Base-by-base conservation (phyloP, 768 basidiomycete genomes). In the Termitomyces sp. region DNA sequence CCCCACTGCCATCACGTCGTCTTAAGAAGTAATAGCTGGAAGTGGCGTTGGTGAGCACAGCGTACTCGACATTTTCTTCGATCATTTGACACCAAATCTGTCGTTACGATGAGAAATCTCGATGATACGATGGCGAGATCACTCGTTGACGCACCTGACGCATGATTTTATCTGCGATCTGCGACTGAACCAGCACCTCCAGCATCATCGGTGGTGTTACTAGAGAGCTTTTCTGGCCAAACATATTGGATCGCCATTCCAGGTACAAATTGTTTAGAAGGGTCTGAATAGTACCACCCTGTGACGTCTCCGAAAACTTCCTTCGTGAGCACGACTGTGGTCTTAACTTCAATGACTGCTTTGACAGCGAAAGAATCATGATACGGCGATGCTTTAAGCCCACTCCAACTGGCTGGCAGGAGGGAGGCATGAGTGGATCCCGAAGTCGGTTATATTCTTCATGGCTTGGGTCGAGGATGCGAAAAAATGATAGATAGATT, bases 211-310 rank as follows among this genome's bases (percentile, higher is more conserved):
- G 0, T 37, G 9, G 23, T 23, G 21, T 49, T 49, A 23, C 14
- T 14, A 16, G 34, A 16, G 25, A 21, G 7, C 21, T 23, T 8
- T 2, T 23, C 2, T 3, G 21, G 34, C 34, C 47, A 49, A 3
- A 49, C 47, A 49, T 49, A 35, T 16, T 49, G 47, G 3, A 49
- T 35, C 10, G 47, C 47, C 21, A 49, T 16, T 17, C 32, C 47
- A 35, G 8, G 34, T 16, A 49, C 21, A 49, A 1, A 49, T 6
- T 23, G 1, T 29, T 21, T 9, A n/a, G n/a, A n/a, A n/a, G n/a
- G n/a, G 4, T 23, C 12, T 4, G 2, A 1, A 7, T 35, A 0
- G 8, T 34, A 49, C 48, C 48, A 49, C 4, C 14, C 34, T 3
- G 47, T 49, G 1, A 49, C 4, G 0, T 8, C 6, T 9, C 23